Base-by-base conservation (phyloP, 148 eudicot species). In the Limonium bicolor region DNA sequence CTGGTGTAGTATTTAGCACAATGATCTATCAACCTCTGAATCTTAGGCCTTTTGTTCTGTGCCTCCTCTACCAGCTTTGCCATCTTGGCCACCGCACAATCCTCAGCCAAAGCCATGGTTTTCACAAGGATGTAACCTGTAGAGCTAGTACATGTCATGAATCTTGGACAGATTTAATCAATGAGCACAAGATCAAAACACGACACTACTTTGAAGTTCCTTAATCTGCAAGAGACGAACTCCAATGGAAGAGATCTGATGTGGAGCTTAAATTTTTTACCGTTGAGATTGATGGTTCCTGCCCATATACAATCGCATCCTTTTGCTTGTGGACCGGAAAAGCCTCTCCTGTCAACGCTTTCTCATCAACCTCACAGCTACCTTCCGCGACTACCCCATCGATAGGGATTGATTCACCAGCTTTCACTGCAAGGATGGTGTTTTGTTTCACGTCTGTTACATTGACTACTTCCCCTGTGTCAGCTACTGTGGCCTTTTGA, bases 31-130 rank as follows among this genome's bases (percentile, higher is more conserved):
- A 74, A 54, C 53, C 77, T 70, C 46, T 88, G 86, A 31, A 78
- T 77, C 60, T 46, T 70, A 20, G 92, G 80, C 51, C 73, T 77
- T 14, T 65, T 77, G 57, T 63, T 77, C 31, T 88, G 94, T 50
- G 97, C 81, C 42, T 80, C 94, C 77, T 88, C 94, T 10, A 90
- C 97, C 21, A 90, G 73, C 70, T 75, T 84, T 16, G 83, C 82
- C 92, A 83, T 74, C 59, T 63, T 74, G 9, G 95, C 87, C 36
- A 90, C 97, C 34, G 69, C 87, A 50, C 87, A 72, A 36, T 90
- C 93, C 50, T 84, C 79, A 5, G 95, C 78, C 10, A 74, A 62
- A 39, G 79, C 75, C 2, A 77, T 77, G 9, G 97, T 84, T 26
- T 52, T 77, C 25, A 80, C 70, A 30, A 56, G 72, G 15, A 88